A percentile compares a stretch with the other conserved stretches of the same genome.
Evolutionary conservation across 2,329 filamentous ascomycete species (phyloP).

Genomic region (Verticillium nubilum): DNA sequence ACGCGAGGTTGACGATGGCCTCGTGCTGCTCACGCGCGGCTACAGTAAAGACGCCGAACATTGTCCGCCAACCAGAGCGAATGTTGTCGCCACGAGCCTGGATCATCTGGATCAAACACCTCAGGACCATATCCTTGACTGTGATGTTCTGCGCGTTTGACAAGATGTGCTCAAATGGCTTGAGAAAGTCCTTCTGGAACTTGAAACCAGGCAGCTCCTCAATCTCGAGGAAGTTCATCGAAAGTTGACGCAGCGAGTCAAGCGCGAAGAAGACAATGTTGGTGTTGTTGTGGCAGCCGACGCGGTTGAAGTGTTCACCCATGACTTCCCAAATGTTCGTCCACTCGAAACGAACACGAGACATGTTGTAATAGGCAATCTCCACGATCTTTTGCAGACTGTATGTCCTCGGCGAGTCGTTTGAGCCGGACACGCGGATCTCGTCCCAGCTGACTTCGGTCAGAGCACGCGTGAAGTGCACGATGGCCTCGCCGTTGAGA

Average conservation of each 20-base stretch:
- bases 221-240: slow-evolving; percentile 98
- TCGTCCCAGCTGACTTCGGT: slow-evolving; percentile 99
- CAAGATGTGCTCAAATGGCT: slow-evolving; percentile 97
- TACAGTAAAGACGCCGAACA: slow-evolving; percentile 98
- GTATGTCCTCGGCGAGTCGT: slow-evolving; percentile 92
- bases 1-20: slow-evolving; percentile 92
- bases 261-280: slow-evolving; percentile 96
- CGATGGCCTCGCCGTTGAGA: slow-evolving; percentile 87
- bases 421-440: slow-evolving; percentile 93
- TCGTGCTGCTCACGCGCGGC: slow-evolving; percentile 91
- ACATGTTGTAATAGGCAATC: slow-evolving; percentile 99
- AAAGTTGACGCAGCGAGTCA: slow-evolving; percentile 89
- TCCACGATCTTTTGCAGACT: slow-evolving; percentile 97
- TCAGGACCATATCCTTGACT: slow-evolving; percentile 95
- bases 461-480: slow-evolving; percentile 86
- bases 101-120: slow-evolving; percentile 98
- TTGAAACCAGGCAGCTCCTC: slow-evolving; percentile 98
- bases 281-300: slow-evolving; percentile 94
- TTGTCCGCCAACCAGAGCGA: slow-evolving; percentile 95
- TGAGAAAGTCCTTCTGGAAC: slow-evolving; percentile 98
- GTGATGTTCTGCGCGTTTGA: slow-evolving; percentile 84
- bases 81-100: slow-evolving; percentile 96
- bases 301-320: slow-evolving; percentile 97
- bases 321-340: slow-evolving; percentile 95
- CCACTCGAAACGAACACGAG: slow-evolving; percentile 96